Conservation (phyloP, 2,329 filamentous ascomycete genomes). For the Fusarium sp. region DNA sequence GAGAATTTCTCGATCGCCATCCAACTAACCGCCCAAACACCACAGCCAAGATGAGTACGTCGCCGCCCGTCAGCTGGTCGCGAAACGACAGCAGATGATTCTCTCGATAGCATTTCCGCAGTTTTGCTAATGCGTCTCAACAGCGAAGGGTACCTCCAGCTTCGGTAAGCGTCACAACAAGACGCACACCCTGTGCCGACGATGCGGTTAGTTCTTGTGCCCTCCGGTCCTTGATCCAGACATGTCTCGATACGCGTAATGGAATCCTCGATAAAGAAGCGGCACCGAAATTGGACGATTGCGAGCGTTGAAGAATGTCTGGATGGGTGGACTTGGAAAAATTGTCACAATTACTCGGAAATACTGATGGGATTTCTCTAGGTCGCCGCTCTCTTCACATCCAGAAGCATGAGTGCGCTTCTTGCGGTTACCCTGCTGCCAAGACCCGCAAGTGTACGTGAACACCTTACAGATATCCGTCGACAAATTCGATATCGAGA, state of each 20-base stretch:
- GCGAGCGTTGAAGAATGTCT: constrained; percentile 33
- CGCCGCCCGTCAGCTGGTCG: constrained; percentile 32
- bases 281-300: constrained; percentile 16
- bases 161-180: constrained; percentile 87
- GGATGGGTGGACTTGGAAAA: constrained; percentile 11
- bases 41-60: constrained; percentile 71
- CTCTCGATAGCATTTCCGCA: constrained; percentile 19
- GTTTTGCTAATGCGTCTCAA: constrained; percentile 47
- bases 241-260: constrained; percentile 29
- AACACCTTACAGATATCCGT: constrained; percentile 7
- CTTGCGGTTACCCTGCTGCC: constrained; percentile 96
- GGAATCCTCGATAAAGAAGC: constrained; percentile 21
- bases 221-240: constrained; percentile 26
- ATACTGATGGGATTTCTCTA: constrained; percentile 55
- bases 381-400: constrained; percentile 98
- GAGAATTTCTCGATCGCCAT: constrained; percentile 54
- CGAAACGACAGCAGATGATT: constrained; percentile 34
- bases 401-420: constrained; percentile 98
- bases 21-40: constrained; percentile 56
- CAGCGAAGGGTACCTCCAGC: constrained; percentile 69
- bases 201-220: constrained; percentile 81
- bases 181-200: constrained; percentile 98
- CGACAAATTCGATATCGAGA: constrained; percentile 24
- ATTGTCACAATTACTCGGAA: constrained; percentile 9
- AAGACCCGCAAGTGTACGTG: constrained; percentile 98